These are phyloP conservation scores for Botryotinia convoluta DNA, from an alignment of 2,329 filamentous ascomycete species.

Conservation along the genomic window DNA sequence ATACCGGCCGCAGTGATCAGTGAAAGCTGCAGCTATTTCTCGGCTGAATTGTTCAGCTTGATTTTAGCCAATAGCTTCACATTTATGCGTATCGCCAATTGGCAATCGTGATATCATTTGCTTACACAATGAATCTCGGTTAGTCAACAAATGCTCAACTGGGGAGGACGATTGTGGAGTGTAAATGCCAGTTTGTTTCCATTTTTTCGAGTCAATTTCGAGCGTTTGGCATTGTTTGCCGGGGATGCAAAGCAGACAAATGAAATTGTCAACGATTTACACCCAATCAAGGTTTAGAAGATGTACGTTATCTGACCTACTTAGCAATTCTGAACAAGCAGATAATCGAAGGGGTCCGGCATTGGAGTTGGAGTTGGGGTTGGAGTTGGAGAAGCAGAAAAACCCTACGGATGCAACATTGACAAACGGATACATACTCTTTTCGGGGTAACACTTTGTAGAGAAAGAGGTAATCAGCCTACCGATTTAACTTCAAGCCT, in stretches of 20 bases:
- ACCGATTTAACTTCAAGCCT: neutral
- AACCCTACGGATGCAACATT: constrained; percentile 20
- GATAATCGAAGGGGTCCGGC: neutral
- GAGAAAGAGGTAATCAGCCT: neutral
- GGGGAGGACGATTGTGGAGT: neutral
- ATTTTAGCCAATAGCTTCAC: neutral
- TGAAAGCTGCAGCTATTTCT: constrained; percentile 9
- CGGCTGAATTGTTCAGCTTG: neutral
- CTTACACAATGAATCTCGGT: neutral
- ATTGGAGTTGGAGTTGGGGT: neutral
- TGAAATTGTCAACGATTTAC: neutral
- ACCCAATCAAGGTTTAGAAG: neutral
- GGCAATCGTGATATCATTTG: neutral
- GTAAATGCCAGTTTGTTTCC: neutral
- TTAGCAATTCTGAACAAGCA: neutral
- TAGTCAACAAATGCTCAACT: neutral
- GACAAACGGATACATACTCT: constrained; percentile 20
- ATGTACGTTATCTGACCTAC: neutral
- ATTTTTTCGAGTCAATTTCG: neutral
- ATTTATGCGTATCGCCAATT: neutral
- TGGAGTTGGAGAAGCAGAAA: neutral
- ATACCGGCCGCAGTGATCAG: neutral
- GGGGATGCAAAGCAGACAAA: neutral
- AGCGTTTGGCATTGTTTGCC: neutral
- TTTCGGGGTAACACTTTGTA: neutral